These are phyloP conservation scores for Porcisia hertigi DNA, from an alignment of 208 protist genomes.

Conservation along the genomic window DNA sequence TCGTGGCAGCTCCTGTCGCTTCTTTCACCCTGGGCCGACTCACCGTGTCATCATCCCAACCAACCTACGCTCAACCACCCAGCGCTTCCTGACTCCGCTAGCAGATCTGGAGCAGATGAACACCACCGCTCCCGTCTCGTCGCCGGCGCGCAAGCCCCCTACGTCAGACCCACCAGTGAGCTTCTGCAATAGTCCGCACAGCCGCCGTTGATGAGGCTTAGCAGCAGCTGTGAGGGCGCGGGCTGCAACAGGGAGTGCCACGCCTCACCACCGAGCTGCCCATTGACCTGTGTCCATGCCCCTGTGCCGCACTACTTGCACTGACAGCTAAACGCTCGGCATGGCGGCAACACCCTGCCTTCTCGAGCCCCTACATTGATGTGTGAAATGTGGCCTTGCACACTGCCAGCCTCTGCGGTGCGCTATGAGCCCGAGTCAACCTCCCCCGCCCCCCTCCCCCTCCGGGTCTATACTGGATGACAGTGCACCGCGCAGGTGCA, in stretches of 20 bases:
- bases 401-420: background rate
- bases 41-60: slow-evolving; percentile 44
- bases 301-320: background rate
- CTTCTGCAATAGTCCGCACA: background rate
- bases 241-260: too few species aligned
- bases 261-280: too few species aligned
- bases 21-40: slow-evolving; percentile 48
- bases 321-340: background rate
- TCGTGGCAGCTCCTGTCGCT: slow-evolving; percentile 59
- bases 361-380: slow-evolving; percentile 13
- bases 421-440: slow-evolving; percentile 1
- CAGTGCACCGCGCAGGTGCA: slow-evolving; percentile 10
- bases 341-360: slow-evolving; percentile 2
- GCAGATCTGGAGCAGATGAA: slow-evolving; percentile 35
- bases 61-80: slow-evolving; percentile 29
- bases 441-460: slow-evolving; percentile 14
- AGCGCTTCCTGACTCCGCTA: slow-evolving; percentile 44
- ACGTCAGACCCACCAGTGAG: background rate
- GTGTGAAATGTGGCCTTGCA: background rate
- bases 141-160: slow-evolving; percentile 16
- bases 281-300: too few species aligned
- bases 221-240: too few species aligned
- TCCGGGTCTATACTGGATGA: slow-evolving; percentile 4
- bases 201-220: background rate
- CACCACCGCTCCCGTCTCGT: slow-evolving; percentile 14